These are phyloP conservation scores for Saccharomyces uvarum DNA, from an alignment of 1,139 yeast species.

Conservation along the genomic window DNA sequence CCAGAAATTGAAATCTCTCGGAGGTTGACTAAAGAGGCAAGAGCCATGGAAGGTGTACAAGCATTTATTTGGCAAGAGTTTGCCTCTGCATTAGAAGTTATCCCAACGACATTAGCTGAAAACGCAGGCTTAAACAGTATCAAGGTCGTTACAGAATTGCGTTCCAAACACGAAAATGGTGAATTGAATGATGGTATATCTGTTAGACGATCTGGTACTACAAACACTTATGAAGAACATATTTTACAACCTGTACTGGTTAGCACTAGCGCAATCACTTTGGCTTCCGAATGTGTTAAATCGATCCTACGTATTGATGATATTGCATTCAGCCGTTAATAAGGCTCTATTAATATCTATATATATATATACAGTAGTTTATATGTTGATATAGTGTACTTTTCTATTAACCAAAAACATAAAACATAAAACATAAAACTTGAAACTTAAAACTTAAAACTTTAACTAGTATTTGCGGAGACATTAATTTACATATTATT, in stretches of 20 bases:
- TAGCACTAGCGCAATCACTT: constrained; percentile 83
- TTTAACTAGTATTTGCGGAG: neutral
- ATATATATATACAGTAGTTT: neutral
- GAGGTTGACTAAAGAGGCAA: constrained; percentile 68
- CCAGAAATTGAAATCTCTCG: constrained; percentile 94
- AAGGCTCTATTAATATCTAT: constrained; percentile 1
- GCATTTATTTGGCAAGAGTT: constrained; percentile 93
- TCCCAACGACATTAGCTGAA: constrained; percentile 95
- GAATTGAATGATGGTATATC: constrained; percentile 93
- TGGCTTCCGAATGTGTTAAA: constrained; percentile 95
- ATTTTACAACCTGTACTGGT: constrained; percentile 95
- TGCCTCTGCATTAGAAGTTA: constrained; percentile 91
- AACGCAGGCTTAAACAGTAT: constrained; percentile 95
- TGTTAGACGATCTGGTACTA: constrained; percentile 87
- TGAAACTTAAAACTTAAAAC: neutral
- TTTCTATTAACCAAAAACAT: neutral
- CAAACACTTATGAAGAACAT: constrained; percentile 87
- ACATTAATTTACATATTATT: neutral
- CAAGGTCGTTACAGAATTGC: constrained; percentile 87
- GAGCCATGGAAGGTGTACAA: constrained; percentile 78
- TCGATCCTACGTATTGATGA: constrained; percentile 93
- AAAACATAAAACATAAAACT: neutral
- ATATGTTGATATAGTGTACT: neutral
- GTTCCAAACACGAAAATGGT: constrained; percentile 86
- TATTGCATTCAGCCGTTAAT: constrained; percentile 69